Conservation (phyloP, 495 filamentous ascomycete species). For the Trichoderma parareesei region DNA sequence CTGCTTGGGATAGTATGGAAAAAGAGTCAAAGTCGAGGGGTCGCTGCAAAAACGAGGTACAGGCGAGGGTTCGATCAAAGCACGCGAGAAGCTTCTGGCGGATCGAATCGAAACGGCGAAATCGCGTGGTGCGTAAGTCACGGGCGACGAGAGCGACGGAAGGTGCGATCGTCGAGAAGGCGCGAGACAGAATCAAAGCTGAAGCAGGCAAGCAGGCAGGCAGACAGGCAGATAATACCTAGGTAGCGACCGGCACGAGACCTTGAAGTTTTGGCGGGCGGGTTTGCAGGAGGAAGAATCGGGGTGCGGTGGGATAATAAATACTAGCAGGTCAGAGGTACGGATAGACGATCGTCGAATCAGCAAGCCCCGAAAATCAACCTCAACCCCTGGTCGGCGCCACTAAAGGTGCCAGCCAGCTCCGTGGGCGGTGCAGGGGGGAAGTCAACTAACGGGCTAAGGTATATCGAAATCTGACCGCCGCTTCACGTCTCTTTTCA, state of each 20-base stretch:
- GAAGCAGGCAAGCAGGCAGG: not conserved
- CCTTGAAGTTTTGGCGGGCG: not conserved
- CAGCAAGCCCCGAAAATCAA: not conserved
- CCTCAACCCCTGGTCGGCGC: not conserved
- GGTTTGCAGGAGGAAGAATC: not conserved
- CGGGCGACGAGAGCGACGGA: not conserved
- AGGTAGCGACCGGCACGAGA: not conserved
- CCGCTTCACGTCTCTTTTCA: not conserved
- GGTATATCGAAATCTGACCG: not conserved
- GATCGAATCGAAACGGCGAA: not conserved
- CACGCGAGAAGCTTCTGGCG: not conserved
- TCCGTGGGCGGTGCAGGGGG: not conserved
- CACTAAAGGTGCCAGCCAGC: not conserved
- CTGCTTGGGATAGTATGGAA: not conserved
- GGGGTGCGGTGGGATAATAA: slow-evolving; percentile 2
- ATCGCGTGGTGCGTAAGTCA: slow-evolving; percentile 4
- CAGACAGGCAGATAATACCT: not conserved
- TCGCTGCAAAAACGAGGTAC: not conserved
- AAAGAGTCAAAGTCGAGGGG: not conserved
- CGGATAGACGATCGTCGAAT: not conserved
- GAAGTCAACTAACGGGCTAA: not conserved
- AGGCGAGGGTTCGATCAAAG: not conserved
- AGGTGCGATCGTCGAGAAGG: not conserved
- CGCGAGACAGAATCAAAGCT: not conserved
- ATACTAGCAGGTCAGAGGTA: not conserved